A percentile compares a stretch with the other conserved stretches of the same genome.
Conservation (phyloP, 352 stramenopile genomes). For the Lagenidium giganteum region DNA sequence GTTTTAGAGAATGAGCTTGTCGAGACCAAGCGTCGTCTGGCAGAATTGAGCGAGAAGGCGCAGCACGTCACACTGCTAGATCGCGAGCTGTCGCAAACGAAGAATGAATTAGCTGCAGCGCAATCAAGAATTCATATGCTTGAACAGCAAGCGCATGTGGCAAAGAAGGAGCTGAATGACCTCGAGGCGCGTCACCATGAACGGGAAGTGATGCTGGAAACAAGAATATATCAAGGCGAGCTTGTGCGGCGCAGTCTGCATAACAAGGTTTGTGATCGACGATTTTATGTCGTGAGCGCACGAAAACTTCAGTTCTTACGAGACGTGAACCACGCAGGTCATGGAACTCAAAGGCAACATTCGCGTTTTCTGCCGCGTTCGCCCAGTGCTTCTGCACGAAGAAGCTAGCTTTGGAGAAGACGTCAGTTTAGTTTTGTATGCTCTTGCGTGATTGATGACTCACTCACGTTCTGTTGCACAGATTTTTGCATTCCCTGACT, state of each 20-base stretch:
- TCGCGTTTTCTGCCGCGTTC: conserved; percentile 93
- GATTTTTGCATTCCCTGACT: conserved; percentile 79
- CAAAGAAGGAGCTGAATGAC: conserved; percentile 23
- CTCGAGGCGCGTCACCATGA: conserved; percentile 25
- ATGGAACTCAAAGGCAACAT: conserved; percentile 98
- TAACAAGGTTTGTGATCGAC: conserved; percentile 49
- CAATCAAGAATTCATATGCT: no score
- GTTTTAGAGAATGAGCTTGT: conserved; percentile 31
- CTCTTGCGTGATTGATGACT: neutral
- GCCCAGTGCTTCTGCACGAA: conserved; percentile 83
- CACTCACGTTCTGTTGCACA: conserved; percentile 8
- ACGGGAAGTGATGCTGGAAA: conserved; percentile 31
- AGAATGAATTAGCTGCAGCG: no score
- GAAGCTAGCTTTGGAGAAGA: conserved; percentile 29
- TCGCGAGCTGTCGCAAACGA: conserved; percentile 12
- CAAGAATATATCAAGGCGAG: conserved; percentile 55
- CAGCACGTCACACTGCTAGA: conserved; percentile 23
- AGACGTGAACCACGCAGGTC: conserved; percentile 33
- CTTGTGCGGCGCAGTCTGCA: conserved; percentile 71
- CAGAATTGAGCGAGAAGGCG: conserved; percentile 29
- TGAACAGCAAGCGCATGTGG: conserved; percentile 26
- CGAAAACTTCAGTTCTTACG: neutral
- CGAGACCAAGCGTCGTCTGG: conserved; percentile 20
- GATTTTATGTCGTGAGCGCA: neutral
- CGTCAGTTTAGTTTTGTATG: conserved; percentile 18